Conservation (phyloP, 1,284 basidiomycete species). For the Fomitopsis pinicola region DNA sequence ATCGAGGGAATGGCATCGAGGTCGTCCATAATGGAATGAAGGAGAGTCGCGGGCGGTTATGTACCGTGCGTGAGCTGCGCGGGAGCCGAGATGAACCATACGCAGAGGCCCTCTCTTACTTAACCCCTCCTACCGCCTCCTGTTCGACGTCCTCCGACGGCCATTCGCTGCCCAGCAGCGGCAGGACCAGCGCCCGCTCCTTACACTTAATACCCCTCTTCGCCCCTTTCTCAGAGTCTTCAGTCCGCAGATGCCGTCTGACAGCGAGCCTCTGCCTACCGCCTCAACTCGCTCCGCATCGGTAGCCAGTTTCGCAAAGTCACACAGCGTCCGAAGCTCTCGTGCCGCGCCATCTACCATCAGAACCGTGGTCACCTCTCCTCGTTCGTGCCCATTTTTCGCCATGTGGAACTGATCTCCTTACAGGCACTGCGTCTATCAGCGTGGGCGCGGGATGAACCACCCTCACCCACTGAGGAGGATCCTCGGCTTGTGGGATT, state of each 20-base stretch:
- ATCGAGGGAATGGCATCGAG: conserved; percentile 57
- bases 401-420: conserved; percentile 4
- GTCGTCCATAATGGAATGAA: conserved; percentile 29
- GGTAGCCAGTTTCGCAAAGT: conserved; percentile 36
- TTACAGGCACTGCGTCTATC: conserved; percentile 12
- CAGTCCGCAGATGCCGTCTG: conserved; percentile 12
- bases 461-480: conserved; percentile 63
- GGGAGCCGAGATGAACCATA: not conserved
- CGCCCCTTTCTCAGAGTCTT: conserved; percentile 1
- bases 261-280: conserved; percentile 7
- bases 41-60: not conserved
- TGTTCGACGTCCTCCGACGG: not conserved
- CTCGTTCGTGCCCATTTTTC: conserved; percentile 47
- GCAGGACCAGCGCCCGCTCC: conserved; percentile 6
- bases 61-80: not conserved
- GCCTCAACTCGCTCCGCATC: conserved; percentile 25
- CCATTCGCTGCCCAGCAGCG: not conserved
- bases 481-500: conserved; percentile 16
- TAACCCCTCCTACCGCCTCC: not conserved
- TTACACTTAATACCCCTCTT: not conserved
- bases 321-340: conserved; percentile 37
- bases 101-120: not conserved
- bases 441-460: conserved; percentile 83
- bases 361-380: conserved; percentile 60
- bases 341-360: conserved; percentile 36